Conservation (phyloP, 768 basidiomycete genomes). For the Hypholoma sublateritium region DNA sequence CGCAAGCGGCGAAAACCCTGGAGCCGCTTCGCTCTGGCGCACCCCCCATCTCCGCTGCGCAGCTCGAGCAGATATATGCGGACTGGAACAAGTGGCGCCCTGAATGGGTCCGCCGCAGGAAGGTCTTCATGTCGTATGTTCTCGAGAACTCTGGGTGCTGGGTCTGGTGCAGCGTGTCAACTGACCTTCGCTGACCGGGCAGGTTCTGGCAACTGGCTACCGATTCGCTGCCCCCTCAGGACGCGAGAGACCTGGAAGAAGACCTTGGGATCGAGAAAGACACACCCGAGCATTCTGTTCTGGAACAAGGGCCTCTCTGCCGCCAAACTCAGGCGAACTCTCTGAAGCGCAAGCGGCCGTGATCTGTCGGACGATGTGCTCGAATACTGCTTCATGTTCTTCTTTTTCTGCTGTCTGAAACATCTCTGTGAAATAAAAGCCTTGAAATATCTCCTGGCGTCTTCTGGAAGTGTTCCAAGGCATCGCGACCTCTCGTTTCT, state of each 20-base stretch:
- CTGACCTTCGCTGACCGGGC: constrained; percentile 6
- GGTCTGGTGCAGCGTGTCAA: background rate
- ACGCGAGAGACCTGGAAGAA: constrained; percentile 65
- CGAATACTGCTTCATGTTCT: background rate
- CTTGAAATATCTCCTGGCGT: too few species aligned
- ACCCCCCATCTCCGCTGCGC: constrained; percentile 67
- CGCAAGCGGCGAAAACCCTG: constrained; percentile 48
- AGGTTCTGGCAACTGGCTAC: constrained; percentile 79
- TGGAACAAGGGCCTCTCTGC: constrained; percentile 69
- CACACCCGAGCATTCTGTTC: constrained; percentile 60
- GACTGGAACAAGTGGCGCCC: constrained; percentile 81
- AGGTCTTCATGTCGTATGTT: constrained; percentile 73
- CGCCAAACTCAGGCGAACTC: constrained; percentile 29
- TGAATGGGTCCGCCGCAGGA: constrained; percentile 78
- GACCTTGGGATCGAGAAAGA: constrained; percentile 83
- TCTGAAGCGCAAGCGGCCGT: constrained; percentile 54
- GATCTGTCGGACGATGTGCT: background rate
- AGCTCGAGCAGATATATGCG: constrained; percentile 63
- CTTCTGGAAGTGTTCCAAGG: too few species aligned
- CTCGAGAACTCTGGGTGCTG: background rate
- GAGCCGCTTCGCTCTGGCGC: constrained; percentile 67
- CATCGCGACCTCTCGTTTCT: too few species aligned
- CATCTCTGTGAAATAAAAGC: too few species aligned
- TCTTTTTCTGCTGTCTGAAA: too few species aligned
- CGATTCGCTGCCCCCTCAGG: constrained; percentile 66